Evolutionary conservation across 202 grass and related monocot species (phyloP).

Genomic region (Setaria viridis): DNA sequence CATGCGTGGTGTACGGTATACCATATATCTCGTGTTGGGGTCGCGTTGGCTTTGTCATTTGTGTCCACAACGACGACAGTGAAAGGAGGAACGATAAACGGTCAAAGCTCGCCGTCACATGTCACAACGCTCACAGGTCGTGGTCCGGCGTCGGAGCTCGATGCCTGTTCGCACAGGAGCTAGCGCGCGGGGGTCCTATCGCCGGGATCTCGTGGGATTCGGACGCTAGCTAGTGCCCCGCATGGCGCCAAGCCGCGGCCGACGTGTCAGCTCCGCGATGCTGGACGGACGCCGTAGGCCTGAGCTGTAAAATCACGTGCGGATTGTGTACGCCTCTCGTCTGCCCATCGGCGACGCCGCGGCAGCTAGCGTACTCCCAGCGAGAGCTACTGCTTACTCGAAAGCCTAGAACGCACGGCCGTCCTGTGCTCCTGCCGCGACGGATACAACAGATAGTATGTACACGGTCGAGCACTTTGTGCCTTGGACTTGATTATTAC

Average conservation of each 20-base stretch:
- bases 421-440: too few species aligned
- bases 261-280: background rate
- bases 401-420: too few species aligned
- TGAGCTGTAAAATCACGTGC: conserved; percentile 28
- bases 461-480: too few species aligned
- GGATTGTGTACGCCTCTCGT: conserved; percentile 29
- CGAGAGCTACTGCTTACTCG: too few species aligned
- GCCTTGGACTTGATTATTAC: background rate
- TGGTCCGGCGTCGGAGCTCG: conserved; percentile 9
- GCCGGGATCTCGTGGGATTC: conserved; percentile 47
- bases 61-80: background rate
- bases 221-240: conserved; percentile 17
- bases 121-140: background rate
- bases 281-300: background rate
- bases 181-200: conserved; percentile 14
- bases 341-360: background rate
- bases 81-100: background rate
- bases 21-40: background rate
- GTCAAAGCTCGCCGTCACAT: conserved; percentile 31
- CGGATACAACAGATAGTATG: too few species aligned
- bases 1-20: background rate
- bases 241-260: background rate
- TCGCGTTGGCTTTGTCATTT: background rate
- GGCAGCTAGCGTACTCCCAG: too few species aligned
- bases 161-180: background rate